A percentile compares a stretch with the other conserved stretches of the same genome.
Evolutionary conservation across 805 yeast genomes (phyloP).

Genomic region (Cyberlindnera maritima): DNA sequence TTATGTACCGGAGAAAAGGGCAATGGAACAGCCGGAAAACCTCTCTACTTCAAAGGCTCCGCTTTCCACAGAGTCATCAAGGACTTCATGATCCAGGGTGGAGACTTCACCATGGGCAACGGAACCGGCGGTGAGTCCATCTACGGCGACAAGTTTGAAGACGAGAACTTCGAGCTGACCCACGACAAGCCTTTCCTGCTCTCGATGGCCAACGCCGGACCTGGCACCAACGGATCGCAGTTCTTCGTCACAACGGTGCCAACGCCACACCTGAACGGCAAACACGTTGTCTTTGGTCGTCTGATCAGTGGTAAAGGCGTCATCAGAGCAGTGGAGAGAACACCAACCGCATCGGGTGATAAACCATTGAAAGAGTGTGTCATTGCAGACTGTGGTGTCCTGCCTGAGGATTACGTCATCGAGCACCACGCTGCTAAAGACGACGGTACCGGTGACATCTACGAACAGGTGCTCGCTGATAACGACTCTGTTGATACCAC

Average conservation of each 20-base stretch:
- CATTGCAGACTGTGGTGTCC: constrained; percentile 75
- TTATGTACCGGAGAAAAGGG: constrained; percentile 90
- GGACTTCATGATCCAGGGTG: constrained; percentile 92
- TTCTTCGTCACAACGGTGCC: constrained; percentile 90
- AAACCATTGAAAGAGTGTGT: constrained; percentile 69
- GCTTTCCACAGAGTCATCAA: constrained; percentile 90
- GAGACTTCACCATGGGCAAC: constrained; percentile 74
- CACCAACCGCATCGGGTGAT: constrained; percentile 63
- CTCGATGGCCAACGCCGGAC: constrained; percentile 97
- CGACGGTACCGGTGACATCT: constrained; percentile 84
- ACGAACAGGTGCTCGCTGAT: constrained; percentile 73
- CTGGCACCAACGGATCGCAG: constrained; percentile 94
- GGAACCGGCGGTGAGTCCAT: constrained; percentile 85
- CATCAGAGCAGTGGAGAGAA: constrained; percentile 74
- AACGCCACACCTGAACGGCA: constrained; percentile 92
- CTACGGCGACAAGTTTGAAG: constrained; percentile 85
- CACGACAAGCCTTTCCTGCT: constrained; percentile 86
- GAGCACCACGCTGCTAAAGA: constrained; percentile 45
- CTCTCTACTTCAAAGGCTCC: constrained; percentile 77
- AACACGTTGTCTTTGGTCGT: constrained; percentile 95
- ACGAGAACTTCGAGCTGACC: constrained; percentile 73
- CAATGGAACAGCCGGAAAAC: constrained; percentile 54
- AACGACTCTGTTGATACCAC: constrained; percentile 62
- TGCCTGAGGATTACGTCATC: constrained; percentile 55
- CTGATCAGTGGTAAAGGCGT: constrained; percentile 79